Conservation (phyloP, 2,329 filamentous ascomycete species). For the Nigrospora sphaerica region DNA sequence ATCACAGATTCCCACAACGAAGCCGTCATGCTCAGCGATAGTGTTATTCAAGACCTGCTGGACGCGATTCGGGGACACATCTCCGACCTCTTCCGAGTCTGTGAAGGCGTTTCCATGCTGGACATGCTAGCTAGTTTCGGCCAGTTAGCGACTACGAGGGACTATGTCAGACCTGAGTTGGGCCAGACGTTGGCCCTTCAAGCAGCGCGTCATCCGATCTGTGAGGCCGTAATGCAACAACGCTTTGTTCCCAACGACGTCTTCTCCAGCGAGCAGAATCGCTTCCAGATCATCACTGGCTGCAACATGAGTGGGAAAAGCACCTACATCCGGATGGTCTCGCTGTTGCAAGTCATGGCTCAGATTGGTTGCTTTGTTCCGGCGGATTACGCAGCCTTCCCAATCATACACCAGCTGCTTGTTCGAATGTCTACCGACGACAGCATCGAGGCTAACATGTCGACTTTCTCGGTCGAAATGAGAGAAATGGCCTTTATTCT, state of each 20-base stretch:
- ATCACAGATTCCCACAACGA: slow-evolving; percentile 79
- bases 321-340: slow-evolving; percentile 83
- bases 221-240: slow-evolving; percentile 60
- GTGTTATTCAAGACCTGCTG: slow-evolving; percentile 65
- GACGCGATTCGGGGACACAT: slow-evolving; percentile 65
- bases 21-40: slow-evolving; percentile 75
- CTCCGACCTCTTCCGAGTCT: slow-evolving; percentile 71
- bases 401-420: slow-evolving; percentile 77
- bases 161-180: slow-evolving; percentile 60
- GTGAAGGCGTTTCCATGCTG: slow-evolving; percentile 77
- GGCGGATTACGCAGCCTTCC: slow-evolving; percentile 73
- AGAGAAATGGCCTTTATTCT: slow-evolving; percentile 91
- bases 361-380: slow-evolving; percentile 91
- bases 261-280: slow-evolving; percentile 70
- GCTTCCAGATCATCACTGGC: slow-evolving; percentile 90
- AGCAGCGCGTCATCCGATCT: slow-evolving; percentile 68
- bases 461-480: slow-evolving; percentile 93
- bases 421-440: slow-evolving; percentile 83
- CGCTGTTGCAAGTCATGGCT: slow-evolving; percentile 84
- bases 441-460: slow-evolving; percentile 82
- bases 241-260: slow-evolving; percentile 85
- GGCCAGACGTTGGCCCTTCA: slow-evolving; percentile 65
- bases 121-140: slow-evolving; percentile 80
- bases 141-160: slow-evolving; percentile 58
- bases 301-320: slow-evolving; percentile 99